Percentiles rank a stretch among this genome's conserved stretches.
Conservation (phyloP, 73 alveolate genomes). For the Paramecium biaurelia region DNA sequence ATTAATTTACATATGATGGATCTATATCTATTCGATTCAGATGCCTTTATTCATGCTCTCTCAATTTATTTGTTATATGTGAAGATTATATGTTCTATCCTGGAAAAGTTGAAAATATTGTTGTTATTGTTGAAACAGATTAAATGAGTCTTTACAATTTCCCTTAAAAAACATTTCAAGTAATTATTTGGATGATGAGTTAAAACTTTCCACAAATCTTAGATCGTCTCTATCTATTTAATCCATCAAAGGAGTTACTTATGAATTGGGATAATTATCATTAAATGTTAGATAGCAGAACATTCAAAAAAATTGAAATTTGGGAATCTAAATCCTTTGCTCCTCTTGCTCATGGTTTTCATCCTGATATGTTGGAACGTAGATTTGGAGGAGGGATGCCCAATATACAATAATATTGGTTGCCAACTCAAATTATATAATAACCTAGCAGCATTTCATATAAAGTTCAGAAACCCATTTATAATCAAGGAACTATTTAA, state of each 20-base stretch:
- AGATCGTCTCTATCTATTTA: conserved; percentile 7
- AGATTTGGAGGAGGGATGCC: conserved; percentile 49
- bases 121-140: conserved; percentile 19
- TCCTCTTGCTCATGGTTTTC: conserved; percentile 46
- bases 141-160: background rate
- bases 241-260: conserved; percentile 6
- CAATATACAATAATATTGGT: background rate
- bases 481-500: background rate
- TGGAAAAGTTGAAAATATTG: conserved; percentile 16
- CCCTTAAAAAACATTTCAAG: conserved; percentile 20
- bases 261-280: background rate
- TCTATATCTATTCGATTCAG: conserved; percentile 5
- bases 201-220: conserved; percentile 11
- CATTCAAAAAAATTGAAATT: conserved; percentile 16
- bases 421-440: background rate
- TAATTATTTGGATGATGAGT: conserved; percentile 29
- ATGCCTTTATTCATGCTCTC: background rate
- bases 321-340: conserved; percentile 36
- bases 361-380: conserved; percentile 39
- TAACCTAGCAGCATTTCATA: conserved; percentile 2
- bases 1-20: background rate
- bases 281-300: background rate
- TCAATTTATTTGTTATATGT: background rate
- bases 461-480: background rate
- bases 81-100: conserved; percentile 42